These are phyloP conservation scores for Heliamphora pulchella DNA, from an alignment of 179 eudicot species.

Conservation along the genomic window DNA sequence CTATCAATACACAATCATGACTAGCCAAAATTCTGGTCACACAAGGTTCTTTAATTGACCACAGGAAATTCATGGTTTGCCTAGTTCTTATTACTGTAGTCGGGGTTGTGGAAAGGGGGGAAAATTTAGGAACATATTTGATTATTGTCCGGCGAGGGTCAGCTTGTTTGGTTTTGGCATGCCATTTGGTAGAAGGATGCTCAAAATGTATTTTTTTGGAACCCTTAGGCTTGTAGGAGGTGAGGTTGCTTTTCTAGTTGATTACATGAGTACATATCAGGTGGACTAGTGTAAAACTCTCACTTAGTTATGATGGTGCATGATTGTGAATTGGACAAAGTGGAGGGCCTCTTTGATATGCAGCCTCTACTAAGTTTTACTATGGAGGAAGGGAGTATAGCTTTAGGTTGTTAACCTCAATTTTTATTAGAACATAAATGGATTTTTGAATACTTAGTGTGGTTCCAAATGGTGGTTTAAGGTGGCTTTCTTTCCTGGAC, in stretches of 20 bases:
- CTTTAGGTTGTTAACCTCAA: not conserved
- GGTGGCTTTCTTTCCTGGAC: not conserved
- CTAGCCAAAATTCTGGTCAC: not conserved
- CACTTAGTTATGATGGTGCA: not conserved
- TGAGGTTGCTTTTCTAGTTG: not conserved
- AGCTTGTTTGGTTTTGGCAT: constrained; percentile 3
- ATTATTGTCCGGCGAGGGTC: not conserved
- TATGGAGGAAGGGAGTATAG: not conserved
- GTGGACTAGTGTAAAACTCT: not conserved
- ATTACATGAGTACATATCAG: not conserved
- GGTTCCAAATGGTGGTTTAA: not conserved
- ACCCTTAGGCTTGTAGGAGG: not conserved
- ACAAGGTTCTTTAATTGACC: not conserved
- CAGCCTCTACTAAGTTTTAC: not conserved
- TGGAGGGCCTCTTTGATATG: not conserved
- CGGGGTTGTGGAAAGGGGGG: not conserved
- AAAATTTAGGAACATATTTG: not conserved
- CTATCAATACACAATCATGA: not conserved
- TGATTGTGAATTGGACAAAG: not conserved
- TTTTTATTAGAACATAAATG: not conserved
- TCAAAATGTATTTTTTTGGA: not conserved
- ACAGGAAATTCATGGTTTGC: not conserved
- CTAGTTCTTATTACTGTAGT: not conserved
- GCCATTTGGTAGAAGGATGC: not conserved
- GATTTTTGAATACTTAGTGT: not conserved